Evolutionary conservation across 1,284 basidiomycete genomes (phyloP).

Genomic region (Fistulina hepatica): DNA sequence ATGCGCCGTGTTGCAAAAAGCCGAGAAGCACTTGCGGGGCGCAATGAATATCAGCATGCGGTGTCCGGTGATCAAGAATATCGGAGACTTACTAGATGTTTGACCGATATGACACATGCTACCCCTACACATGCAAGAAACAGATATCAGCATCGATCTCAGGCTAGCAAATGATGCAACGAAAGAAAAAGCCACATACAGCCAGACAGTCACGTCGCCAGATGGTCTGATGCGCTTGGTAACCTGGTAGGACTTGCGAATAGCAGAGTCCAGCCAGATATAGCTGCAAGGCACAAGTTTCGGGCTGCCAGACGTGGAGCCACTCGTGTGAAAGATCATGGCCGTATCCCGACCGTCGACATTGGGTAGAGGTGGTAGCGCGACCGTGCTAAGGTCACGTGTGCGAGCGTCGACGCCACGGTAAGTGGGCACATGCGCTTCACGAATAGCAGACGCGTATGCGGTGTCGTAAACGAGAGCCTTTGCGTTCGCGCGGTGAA

Average conservation of each 20-base stretch:
- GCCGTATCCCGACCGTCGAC: conserved; percentile 30
- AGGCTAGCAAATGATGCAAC: conserved; percentile 10
- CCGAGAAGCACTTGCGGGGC: conserved; percentile 39
- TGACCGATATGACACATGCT: conserved; percentile 43
- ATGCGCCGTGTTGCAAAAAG: conserved; percentile 41
- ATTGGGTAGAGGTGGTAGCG: conserved; percentile 10
- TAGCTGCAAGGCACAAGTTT: conserved; percentile 56
- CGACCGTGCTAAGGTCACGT: conserved; percentile 31
- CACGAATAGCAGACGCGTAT: conserved; percentile 26
- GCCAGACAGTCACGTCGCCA: conserved; percentile 40
- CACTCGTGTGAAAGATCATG: conserved; percentile 60
- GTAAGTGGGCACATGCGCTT: conserved; percentile 31
- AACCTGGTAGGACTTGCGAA: conserved; percentile 32
- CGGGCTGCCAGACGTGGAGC: conserved; percentile 56
- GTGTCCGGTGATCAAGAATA: conserved; percentile 6
- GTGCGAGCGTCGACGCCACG: conserved; percentile 24
- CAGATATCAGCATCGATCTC: no score
- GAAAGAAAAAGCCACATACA: conserved; percentile 26
- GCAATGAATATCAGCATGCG: conserved; percentile 3
- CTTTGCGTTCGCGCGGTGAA: conserved; percentile 36
- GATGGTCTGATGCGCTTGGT: conserved; percentile 26
- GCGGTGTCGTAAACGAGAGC: conserved; percentile 44
- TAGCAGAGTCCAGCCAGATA: conserved; percentile 39
- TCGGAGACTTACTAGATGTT: conserved; percentile 30
- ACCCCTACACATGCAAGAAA: conserved; percentile 25